Percentiles rank a stretch among this genome's conserved stretches.
phyloP scores from a whole-genome alignment of 2,329 filamentous ascomycete genomes.

The Elsinoe perseae region DNA sequence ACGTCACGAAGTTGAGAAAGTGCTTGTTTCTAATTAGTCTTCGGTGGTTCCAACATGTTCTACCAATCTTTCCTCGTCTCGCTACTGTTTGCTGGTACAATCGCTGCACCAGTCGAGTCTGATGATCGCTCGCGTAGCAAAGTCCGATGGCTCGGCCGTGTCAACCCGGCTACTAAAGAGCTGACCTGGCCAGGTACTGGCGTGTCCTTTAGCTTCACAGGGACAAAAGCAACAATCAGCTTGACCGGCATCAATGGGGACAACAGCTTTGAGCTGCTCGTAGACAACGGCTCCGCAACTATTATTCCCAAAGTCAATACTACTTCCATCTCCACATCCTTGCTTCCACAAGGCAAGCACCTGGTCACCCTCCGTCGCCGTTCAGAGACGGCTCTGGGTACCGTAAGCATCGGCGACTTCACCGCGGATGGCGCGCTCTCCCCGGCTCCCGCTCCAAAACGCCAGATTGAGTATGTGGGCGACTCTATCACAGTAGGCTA shows the following conservation, averaged over 20 bases:
- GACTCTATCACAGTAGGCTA: slow-evolving; percentile 42
- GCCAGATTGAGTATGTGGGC: slow-evolving; percentile 39
- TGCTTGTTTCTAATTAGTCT: not conserved
- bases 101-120: not conserved
- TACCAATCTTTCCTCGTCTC: not conserved
- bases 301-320: slow-evolving; percentile 25
- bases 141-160: slow-evolving; percentile 33
- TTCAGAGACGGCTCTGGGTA: slow-evolving; percentile 33
- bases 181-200: slow-evolving; percentile 41
- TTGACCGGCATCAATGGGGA: slow-evolving; percentile 28
- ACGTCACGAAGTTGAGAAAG: not conserved
- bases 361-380: slow-evolving; percentile 34
- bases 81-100: not conserved
- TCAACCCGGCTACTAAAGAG: slow-evolving; percentile 37
- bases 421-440: slow-evolving; percentile 28
- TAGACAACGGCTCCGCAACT: slow-evolving; percentile 29
- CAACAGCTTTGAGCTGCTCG: slow-evolving; percentile 30
- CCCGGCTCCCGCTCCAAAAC: slow-evolving; percentile 21
- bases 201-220: slow-evolving; percentile 36
- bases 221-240: slow-evolving; percentile 34
- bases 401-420: slow-evolving; percentile 28
- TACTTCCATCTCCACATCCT: slow-evolving; percentile 20
- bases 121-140: slow-evolving; percentile 1
- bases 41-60: not conserved
- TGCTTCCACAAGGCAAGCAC: slow-evolving; percentile 30